Evolutionary conservation across 768 basidiomycete species (phyloP).

Genomic region (Tylopilus intermedius): DNA sequence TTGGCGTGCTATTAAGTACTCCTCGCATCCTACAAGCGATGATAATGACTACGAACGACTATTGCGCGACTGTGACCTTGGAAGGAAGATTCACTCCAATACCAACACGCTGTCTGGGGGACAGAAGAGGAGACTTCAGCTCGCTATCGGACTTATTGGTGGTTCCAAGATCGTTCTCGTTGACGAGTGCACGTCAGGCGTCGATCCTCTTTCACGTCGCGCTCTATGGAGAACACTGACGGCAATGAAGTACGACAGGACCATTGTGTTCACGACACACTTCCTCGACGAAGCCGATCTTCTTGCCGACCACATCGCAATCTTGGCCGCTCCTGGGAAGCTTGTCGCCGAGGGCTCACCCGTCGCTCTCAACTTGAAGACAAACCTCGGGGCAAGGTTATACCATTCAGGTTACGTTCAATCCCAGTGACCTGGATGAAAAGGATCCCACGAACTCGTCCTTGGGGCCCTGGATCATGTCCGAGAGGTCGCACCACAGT

Average conservation of each 20-base stretch:
- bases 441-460: constrained; percentile 14
- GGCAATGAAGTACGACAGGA: constrained; percentile 58
- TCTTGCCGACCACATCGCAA: constrained; percentile 69
- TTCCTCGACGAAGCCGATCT: constrained; percentile 79
- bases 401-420: constrained; percentile 52
- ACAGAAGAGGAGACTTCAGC: constrained; percentile 77
- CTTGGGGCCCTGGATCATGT: constrained; percentile 38
- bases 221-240: constrained; percentile 74
- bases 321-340: constrained; percentile 70
- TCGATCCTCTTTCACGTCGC: constrained; percentile 75
- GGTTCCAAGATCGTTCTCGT: constrained; percentile 66
- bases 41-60: constrained; percentile 62
- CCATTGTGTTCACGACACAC: constrained; percentile 77
- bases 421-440: constrained; percentile 29
- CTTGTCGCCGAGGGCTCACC: constrained; percentile 71
- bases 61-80: constrained; percentile 67
- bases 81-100: constrained; percentile 61
- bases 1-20: constrained; percentile 70
- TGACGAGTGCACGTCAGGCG: constrained; percentile 73
- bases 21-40: constrained; percentile 33
- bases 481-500: constrained; percentile 40
- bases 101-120: constrained; percentile 69
- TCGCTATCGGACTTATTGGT: constrained; percentile 76
- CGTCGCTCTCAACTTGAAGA: constrained; percentile 70
- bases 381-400: constrained; percentile 67